Evolutionary conservation across 306 rosid genomes (phyloP), one percentile per base, ranked within the genome.

Genomic region (Bauhinia variegata): DNA sequence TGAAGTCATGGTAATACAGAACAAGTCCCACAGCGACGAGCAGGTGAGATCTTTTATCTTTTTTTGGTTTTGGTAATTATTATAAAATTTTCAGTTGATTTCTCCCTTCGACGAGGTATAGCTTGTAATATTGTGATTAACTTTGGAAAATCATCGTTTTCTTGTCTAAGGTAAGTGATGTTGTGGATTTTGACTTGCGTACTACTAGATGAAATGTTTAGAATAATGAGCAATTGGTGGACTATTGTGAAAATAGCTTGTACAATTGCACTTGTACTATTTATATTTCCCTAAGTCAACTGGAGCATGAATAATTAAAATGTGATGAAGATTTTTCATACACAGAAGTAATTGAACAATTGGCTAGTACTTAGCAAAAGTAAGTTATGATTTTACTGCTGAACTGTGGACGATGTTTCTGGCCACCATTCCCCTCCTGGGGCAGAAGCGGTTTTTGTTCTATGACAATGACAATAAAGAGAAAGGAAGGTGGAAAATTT

Each of bases 1-100:
- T 37, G 98, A 97, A 53, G 98, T 89, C 80, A 89, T 87, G 97
- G 97, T 93, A 72, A 86, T 93, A 83, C 96, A 84, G 78, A 93
- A 82, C 50, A 93, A 93, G 85, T 86, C 95, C 62, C 93, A 88
- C 31, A 93, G 98, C 71, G 98, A 93, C 55, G 85, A 86, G 68
- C 91, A 88, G 97, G 98, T 88, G 71, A 65, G 58, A n/a, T 46
- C 39, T 49, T 32, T 62, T 50, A 8, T 18, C 46, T 33, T 61
- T 62, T n/a, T 55, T 42, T 7, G 23, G 37, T 34, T 38, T 44
- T 32, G 11, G 39, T n/a, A 55, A 5, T 28, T 43, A 7, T 31
- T 52, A 23, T 49, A 19, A 10, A 3, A 16, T 14, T 59, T 59
- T 38, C 18, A 3, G 36, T 59, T 38, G 8, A 37, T 11, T 42